These are phyloP conservation scores for Jaminaea rosea DNA, from an alignment of 1,284 basidiomycete genomes.

Conservation along the genomic window DNA sequence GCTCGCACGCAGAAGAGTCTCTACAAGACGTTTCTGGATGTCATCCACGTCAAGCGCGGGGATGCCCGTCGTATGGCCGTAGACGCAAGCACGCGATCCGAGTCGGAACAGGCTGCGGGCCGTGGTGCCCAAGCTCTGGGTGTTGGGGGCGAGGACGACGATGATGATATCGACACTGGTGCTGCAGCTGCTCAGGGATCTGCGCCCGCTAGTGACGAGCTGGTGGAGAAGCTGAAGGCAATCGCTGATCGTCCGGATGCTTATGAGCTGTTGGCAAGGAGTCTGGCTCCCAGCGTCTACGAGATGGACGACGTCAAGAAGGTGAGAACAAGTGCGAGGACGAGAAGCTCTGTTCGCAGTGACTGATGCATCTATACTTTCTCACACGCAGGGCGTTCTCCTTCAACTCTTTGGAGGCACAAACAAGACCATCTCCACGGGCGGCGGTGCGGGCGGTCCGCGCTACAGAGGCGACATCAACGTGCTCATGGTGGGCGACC, in stretches of 20 bases:
- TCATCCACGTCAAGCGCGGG: constrained; percentile 80
- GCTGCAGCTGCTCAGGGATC: background rate
- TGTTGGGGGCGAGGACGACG: constrained; percentile 66
- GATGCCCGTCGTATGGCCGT: constrained; percentile 62
- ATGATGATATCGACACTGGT: constrained; percentile 25
- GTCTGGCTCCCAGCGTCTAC: constrained; percentile 89
- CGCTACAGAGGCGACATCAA: constrained; percentile 97
- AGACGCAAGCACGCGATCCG: constrained; percentile 67
- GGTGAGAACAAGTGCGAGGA: too few species aligned
- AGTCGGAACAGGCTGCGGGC: constrained; percentile 35
- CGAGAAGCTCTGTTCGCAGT: too few species aligned
- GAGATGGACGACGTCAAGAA: constrained; percentile 99
- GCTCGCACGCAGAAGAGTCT: constrained; percentile 85
- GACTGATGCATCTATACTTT: too few species aligned
- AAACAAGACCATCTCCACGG: constrained; percentile 84
- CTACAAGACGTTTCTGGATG: constrained; percentile 94
- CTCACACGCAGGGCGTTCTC: constrained; percentile 82
- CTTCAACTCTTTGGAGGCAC: constrained; percentile 94
- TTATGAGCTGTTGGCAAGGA: constrained; percentile 75
- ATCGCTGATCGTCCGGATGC: constrained; percentile 70
- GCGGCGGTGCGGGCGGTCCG: constrained; percentile 88
- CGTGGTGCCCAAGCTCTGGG: constrained; percentile 60
- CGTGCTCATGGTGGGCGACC: constrained; percentile 97
- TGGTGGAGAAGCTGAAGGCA: constrained; percentile 58
- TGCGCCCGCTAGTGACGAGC: constrained; percentile 36